Evolutionary conservation across 257 asterid genomes (phyloP).

Genomic region (Fraxinus quadrangulata): DNA sequence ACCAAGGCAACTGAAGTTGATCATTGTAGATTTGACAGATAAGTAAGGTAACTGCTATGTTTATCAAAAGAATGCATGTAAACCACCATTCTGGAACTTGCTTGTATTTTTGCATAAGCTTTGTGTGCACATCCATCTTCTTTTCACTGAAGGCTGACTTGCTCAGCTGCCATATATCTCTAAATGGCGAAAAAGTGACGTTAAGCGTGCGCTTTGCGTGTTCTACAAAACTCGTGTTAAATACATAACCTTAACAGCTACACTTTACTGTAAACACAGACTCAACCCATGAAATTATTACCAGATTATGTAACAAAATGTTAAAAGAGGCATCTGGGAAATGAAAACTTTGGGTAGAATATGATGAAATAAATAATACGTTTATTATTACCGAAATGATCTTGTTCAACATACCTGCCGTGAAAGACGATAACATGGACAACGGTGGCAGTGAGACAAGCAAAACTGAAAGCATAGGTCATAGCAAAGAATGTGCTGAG

Average conservation of each 20-base stretch:
- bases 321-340: not conserved
- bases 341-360: constrained; percentile 1
- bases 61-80: constrained; percentile 54
- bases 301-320: not conserved
- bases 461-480: constrained; percentile 86
- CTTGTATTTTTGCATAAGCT: constrained; percentile 80
- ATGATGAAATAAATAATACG: not conserved
- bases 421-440: constrained; percentile 88
- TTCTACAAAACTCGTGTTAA: constrained; percentile 7
- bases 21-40: constrained; percentile 62
- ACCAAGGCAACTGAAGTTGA: constrained; percentile 96
- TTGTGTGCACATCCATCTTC: constrained; percentile 79
- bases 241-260: not conserved
- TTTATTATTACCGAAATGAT: not conserved
- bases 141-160: constrained; percentile 75
- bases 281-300: not conserved
- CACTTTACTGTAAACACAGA: not conserved
- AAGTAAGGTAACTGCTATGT: constrained; percentile 61
- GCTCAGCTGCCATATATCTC: constrained; percentile 81
- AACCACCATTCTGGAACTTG: constrained; percentile 99
- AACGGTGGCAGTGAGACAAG: constrained; percentile 89
- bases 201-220: not conserved
- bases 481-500: constrained; percentile 81
- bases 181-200: constrained; percentile 31
- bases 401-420: constrained; percentile 60